Evolutionary conservation across 2,329 filamentous ascomycete species (phyloP), one percentile per base, ranked within the genome.

Genomic region (Trichoderma lentiforme): DNA sequence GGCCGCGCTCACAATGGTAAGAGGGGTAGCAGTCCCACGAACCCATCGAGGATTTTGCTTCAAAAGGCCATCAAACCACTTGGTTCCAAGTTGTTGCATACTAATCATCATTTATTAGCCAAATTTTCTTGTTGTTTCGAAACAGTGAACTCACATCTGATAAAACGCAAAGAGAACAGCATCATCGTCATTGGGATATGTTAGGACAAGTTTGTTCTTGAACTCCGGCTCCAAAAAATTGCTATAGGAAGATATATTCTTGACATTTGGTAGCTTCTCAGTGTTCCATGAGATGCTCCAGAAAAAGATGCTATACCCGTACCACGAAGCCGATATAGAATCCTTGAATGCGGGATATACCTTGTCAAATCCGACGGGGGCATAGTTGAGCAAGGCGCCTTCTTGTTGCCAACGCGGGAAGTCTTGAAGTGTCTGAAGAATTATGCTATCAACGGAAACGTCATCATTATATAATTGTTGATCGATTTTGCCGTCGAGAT

Each of bases 161-260:
- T 86, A 80, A 56, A 86, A 87, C 3, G 84, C 83, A 56, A 81
- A 88, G 0, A 87, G 78, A 3, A 89, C 83, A 0, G 87, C 87
- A 69, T 89, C 87, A 56, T 89, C 87, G 53, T 89, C 87, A 72
- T 88, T 87, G 11, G 87, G 87, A 71, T 88, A 88, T 0, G 86
- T 88, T 12, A 89, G 76, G 3, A 84, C 84, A 5, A 89, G 78
- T 76, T 86, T 88, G 72, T 85, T 79, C 78, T 88, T 88, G 78
- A 83, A 86, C 71, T 85, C 82, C 0, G 86, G 86, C 8, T 82
- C 80, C 3, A 86, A 76, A 69, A 82, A 84, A 72, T 87, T 84
- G 0, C 79, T 74, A 67, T 81, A 88, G 4, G 77, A 79, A 0
- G 82, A 82, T 0, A 80, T 71, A 18, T 76, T 75, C 26, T 47